Percentiles rank a stretch among this genome's conserved stretches.
These are phyloP conservation scores for Jacaranda copaia DNA, from an alignment of 257 asterid species.

Conservation along the genomic window DNA sequence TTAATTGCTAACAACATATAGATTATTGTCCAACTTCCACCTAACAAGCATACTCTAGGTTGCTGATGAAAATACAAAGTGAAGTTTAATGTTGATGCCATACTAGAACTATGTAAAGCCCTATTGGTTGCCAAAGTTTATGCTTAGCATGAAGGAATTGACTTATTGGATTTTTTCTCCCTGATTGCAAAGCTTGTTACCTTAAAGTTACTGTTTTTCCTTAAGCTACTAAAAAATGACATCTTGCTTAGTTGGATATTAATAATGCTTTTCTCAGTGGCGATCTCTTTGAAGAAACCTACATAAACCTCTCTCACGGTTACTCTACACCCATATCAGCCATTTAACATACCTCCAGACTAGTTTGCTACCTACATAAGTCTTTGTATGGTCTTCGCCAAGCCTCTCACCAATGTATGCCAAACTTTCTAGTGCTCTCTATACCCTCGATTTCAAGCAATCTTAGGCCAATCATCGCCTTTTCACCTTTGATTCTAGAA, in stretches of 20 bases:
- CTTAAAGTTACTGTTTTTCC: not conserved
- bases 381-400: too few species aligned
- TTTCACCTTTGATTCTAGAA: too few species aligned
- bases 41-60: not conserved
- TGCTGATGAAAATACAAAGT: not conserved
- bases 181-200: not conserved
- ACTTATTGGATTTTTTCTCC: not conserved
- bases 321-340: too few species aligned
- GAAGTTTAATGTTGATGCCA: not conserved
- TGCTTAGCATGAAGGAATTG: not conserved
- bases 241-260: not conserved
- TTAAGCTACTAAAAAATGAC: not conserved
- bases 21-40: not conserved
- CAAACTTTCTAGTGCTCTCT: too few species aligned
- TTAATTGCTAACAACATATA: not conserved
- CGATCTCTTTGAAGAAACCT: not conserved
- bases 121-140: not conserved
- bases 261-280: too few species aligned
- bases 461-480: too few species aligned
- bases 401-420: too few species aligned
- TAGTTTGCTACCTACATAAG: too few species aligned
- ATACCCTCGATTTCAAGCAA: too few species aligned
- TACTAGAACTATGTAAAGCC: not conserved
- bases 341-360: too few species aligned
- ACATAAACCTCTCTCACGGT: not conserved